phyloP scores from a whole-genome alignment of 1,139 yeast genomes.

The Nakaseomyces bracarensis region DNA sequence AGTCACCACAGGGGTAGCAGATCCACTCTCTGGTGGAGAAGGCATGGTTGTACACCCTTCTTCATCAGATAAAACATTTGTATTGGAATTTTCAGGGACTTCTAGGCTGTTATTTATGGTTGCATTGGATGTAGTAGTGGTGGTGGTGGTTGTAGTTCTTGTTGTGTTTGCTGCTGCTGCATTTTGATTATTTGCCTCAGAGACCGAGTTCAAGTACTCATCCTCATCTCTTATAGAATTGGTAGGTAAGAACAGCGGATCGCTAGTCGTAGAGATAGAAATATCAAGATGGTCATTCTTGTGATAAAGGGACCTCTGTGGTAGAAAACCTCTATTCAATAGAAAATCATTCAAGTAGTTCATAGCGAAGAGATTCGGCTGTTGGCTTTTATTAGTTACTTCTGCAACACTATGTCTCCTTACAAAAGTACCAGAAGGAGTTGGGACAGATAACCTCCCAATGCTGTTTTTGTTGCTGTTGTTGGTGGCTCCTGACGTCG shows the following conservation, averaged over 20 bases:
- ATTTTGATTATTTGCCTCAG: slow-evolving; percentile 8
- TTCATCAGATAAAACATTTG: neutral
- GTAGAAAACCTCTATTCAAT: slow-evolving; percentile 10
- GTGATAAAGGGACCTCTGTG: slow-evolving; percentile 13
- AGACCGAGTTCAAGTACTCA: slow-evolving; percentile 16
- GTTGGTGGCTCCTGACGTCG: neutral
- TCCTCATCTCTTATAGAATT: slow-evolving; percentile 17
- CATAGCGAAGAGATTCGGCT: slow-evolving; percentile 8
- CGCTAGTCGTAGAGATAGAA: slow-evolving; percentile 21
- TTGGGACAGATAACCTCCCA: slow-evolving; percentile 2
- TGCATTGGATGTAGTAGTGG: neutral
- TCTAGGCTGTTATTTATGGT: neutral
- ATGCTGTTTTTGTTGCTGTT: neutral
- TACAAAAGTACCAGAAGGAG: neutral
- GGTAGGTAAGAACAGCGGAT: slow-evolving; percentile 24
- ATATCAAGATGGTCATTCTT: slow-evolving; percentile 13
- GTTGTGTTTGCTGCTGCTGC: neutral
- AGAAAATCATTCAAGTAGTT: slow-evolving; percentile 9
- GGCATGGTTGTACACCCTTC: neutral
- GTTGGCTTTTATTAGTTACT: neutral
- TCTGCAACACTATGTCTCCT: slow-evolving; percentile 2
- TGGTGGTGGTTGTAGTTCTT: neutral
- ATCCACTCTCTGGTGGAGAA: slow-evolving; percentile 1
- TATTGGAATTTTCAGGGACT: neutral
- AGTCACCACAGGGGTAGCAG: neutral